Base-by-base conservation (phyloP, 1,284 basidiomycete species). In the Polyporus tsugae region DNA sequence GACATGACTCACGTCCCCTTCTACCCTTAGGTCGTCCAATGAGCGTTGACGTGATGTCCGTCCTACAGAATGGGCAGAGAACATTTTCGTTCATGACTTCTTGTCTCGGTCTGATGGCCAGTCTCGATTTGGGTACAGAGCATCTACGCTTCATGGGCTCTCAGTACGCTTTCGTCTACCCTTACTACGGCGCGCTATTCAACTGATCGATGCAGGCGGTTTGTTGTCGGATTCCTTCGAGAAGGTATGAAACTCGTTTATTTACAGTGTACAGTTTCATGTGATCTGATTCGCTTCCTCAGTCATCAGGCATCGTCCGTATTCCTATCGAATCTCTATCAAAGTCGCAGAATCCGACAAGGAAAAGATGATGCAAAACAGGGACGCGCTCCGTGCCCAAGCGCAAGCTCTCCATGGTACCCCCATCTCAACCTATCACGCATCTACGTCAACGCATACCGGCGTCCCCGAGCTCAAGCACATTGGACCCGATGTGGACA, bases 91-190 rank as follows among this genome's bases (percentile, higher is more conserved):
- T 96, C 85, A 90, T 99, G 84, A 91, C 94, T 0, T 92, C 95
- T 78, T 89, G 94, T 0, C 80, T 96, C 22, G 97, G 97, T 0
- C 84, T 99, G 41, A 95, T 98, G 90, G 95, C 97, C 10, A 96
- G 99, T 75, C 75, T 97, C 36, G 95, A 97, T 78, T 80, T 95
- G 58, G 92, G 95, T 19, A 98, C 96, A 0, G 96, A 98, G 68
- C 82, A 94, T 75, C 79, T 97, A 58, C 89, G 97, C 3, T 98
- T 95, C 90, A 91, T 99, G 88, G 97, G 97, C n/a, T 94, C 96
- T 77, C 71, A 64, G 77, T 78, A 53, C 62, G 66, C n/a, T 39
- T 13, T 17, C 22, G 22, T 39, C 38, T 39, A 38, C n/a, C 22
- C 5, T 38, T 41, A 9, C 42, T 6, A 38, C 9, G 38, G 3